These are phyloP conservation scores for Serendipita indica DNA, from an alignment of 768 basidiomycete species.

Conservation along the genomic window DNA sequence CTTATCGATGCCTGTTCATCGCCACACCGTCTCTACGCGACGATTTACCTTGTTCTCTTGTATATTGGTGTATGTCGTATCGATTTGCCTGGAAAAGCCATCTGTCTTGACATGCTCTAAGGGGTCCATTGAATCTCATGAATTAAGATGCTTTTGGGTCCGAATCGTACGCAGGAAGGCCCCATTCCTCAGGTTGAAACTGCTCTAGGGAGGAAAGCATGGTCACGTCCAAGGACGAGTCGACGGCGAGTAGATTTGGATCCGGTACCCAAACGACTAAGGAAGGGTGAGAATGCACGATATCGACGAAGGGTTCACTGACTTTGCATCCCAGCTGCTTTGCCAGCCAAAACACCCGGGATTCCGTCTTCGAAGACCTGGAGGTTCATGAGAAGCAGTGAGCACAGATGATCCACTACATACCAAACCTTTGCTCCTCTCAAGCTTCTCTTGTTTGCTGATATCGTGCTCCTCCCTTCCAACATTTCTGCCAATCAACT, in stretches of 20 bases:
- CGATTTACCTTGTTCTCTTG: no score
- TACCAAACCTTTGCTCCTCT: constrained; percentile 54
- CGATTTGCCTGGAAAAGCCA: no score
- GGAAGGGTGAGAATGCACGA: no score
- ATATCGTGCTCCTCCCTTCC: constrained; percentile 35
- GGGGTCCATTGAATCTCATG: no score
- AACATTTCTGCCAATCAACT: constrained; percentile 36
- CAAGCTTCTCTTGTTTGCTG: constrained; percentile 27
- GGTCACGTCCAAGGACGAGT: constrained; percentile 31
- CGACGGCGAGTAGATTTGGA: constrained; percentile 40
- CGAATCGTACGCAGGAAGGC: constrained; percentile 49
- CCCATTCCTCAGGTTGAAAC: constrained; percentile 68
- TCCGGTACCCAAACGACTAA: constrained; percentile 85
- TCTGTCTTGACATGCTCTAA: no score
- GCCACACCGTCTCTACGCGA: no score
- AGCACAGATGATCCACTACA: no score
- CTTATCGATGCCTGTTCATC: no score
- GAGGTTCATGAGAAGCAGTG: no score
- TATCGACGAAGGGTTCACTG: no score
- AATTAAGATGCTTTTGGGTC: no score
- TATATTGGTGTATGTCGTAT: no score
- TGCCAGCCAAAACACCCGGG: constrained; percentile 64
- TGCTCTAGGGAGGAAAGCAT: constrained; percentile 50
- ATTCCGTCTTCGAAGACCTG: constrained; percentile 74
- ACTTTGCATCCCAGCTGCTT: constrained; percentile 80